These are phyloP conservation scores for Fusarium chaquense DNA, from an alignment of 2,329 filamentous ascomycete genomes.

Conservation along the genomic window DNA sequence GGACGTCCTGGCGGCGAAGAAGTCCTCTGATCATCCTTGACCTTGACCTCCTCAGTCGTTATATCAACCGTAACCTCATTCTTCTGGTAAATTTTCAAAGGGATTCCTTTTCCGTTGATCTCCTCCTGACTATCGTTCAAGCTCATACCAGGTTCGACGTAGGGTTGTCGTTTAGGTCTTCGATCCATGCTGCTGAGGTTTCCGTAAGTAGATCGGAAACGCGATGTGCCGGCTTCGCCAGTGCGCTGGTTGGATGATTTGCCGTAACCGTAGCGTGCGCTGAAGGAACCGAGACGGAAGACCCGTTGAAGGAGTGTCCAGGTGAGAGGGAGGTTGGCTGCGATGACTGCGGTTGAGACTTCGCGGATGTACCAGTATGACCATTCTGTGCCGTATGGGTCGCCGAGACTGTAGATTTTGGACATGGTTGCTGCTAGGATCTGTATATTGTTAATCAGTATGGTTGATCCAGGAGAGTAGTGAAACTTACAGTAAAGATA, in stretches of 20 bases:
- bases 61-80: conserved; percentile 51
- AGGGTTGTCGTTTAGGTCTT: conserved; percentile 4
- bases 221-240: conserved; percentile 34
- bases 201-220: conserved; percentile 42
- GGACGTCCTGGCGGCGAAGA: neutral
- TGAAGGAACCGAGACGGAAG: conserved; percentile 51
- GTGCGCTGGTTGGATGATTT: conserved; percentile 45
- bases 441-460: neutral
- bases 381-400: conserved; percentile 56
- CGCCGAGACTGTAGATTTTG: conserved; percentile 58
- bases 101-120: conserved; percentile 51
- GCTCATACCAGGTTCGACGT: conserved; percentile 39
- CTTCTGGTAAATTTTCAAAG: conserved; percentile 55
- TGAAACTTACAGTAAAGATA: conserved; percentile 55
- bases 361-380: conserved; percentile 61
- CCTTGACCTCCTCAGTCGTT: conserved; percentile 27
- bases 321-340: conserved; percentile 58
- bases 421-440: conserved; percentile 48
- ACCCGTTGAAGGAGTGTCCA: conserved; percentile 58
- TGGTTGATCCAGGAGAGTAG: fast-evolving
- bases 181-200: conserved; percentile 43
- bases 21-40: conserved; percentile 2
- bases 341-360: conserved; percentile 60
- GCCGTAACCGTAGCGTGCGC: conserved; percentile 39
- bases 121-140: conserved; percentile 54